phyloP scores from a whole-genome alignment of 768 basidiomycete genomes.

The Termitomyces sp. region DNA sequence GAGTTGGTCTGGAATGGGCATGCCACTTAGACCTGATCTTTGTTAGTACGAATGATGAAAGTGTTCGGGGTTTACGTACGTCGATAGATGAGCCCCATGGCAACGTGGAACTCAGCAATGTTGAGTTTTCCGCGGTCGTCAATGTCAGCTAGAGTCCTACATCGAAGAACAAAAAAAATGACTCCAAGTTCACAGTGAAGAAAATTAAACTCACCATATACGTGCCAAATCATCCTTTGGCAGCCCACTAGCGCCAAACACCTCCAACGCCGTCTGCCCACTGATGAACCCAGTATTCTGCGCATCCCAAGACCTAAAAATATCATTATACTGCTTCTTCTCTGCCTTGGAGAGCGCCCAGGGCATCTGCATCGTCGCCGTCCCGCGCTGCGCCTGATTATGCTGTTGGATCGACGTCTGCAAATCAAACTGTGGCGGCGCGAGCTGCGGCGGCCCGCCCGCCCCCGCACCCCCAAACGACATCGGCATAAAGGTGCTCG shows the following conservation, averaged over 20 bases:
- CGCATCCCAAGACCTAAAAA: slow-evolving; percentile 96
- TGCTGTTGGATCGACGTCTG: slow-evolving; percentile 89
- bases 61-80: slow-evolving; percentile 50
- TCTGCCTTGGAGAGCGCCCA: slow-evolving; percentile 89
- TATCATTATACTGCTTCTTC: slow-evolving; percentile 95
- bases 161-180: neutral
- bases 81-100: slow-evolving; percentile 97
- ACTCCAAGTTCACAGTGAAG: neutral
- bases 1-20: slow-evolving; percentile 81
- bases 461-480: slow-evolving; percentile 36
- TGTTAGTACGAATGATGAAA: neutral
- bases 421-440: slow-evolving; percentile 62
- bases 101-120: slow-evolving; percentile 94
- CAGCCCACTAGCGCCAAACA: slow-evolving; percentile 92
- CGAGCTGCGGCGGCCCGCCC: slow-evolving; percentile 59
- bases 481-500: slow-evolving; percentile 87
- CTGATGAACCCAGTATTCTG: slow-evolving; percentile 79
- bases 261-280: slow-evolving; percentile 82
- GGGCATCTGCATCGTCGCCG: slow-evolving; percentile 64
- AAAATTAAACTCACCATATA: slow-evolving; percentile 73
- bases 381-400: slow-evolving; percentile 71
- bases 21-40: slow-evolving; percentile 80
- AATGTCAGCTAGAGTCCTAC: slow-evolving; percentile 87
- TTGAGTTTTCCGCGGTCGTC: slow-evolving; percentile 96
- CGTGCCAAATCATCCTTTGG: slow-evolving; percentile 87